Percentiles rank a stretch among this genome's conserved stretches.
phyloP scores from a whole-genome alignment of 306 rosid species.

The Cucumis cinereus region DNA sequence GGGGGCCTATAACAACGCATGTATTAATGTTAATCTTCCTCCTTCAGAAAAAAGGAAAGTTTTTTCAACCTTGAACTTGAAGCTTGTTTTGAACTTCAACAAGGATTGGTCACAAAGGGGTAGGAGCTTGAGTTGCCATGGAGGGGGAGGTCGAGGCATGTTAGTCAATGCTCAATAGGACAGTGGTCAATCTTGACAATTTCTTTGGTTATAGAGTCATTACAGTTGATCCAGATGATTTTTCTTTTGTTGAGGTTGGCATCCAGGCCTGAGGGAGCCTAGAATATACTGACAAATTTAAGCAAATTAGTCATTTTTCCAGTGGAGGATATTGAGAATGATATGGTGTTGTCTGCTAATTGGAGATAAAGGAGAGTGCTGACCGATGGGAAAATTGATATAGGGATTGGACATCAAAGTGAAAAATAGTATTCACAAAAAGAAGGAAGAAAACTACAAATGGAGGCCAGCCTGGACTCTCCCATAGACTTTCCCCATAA shows the following conservation, averaged over 20 bases:
- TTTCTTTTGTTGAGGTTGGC: background rate
- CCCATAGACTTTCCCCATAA: background rate
- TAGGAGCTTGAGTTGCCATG: background rate
- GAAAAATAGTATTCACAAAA: background rate
- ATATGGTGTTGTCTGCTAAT: background rate
- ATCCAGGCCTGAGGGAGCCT: background rate
- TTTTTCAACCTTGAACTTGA: background rate
- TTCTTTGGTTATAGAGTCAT: background rate
- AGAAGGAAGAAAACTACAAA: background rate
- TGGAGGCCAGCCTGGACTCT: background rate
- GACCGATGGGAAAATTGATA: background rate
- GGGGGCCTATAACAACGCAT: background rate
- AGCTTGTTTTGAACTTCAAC: background rate
- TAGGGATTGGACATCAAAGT: background rate
- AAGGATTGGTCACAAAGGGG: background rate
- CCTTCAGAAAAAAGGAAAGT: too few relatives aligned
- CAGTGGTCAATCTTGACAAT: background rate
- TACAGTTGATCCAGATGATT: background rate
- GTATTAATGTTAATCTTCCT: background rate
- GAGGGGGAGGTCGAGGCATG: background rate
- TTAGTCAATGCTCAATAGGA: background rate
- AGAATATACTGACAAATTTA: background rate
- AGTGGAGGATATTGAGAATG: background rate
- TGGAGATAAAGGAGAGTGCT: background rate
- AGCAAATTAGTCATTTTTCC: background rate